A percentile compares a stretch with the other conserved stretches of the same genome.
phyloP scores from a whole-genome alignment of 495 filamentous ascomycete genomes.

The Trichoderma virens region DNA sequence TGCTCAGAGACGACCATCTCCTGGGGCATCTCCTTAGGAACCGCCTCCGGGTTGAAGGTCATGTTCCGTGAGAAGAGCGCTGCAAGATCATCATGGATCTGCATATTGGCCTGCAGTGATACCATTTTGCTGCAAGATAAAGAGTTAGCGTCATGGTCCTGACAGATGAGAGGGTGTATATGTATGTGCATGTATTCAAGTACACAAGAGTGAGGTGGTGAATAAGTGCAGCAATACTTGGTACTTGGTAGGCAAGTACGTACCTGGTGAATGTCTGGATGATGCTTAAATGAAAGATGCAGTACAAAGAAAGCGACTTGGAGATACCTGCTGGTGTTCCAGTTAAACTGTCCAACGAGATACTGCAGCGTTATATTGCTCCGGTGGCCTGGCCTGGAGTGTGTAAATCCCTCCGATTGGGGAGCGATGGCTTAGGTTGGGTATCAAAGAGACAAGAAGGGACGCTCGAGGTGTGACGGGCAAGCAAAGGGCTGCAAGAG shows the following conservation, averaged over 20 bases:
- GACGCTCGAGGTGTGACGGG: background rate
- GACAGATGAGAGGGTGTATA: background rate
- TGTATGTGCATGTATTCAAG: constrained; percentile 1
- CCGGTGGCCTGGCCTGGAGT: background rate
- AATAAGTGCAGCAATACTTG: no score
- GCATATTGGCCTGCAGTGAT: constrained; percentile 33
- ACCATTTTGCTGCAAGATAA: constrained; percentile 20
- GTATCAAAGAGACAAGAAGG: background rate
- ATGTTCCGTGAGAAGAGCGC: constrained; percentile 61
- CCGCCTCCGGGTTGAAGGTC: constrained; percentile 38
- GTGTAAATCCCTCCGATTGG: background rate
- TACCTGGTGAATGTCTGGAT: background rate
- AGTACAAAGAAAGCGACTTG: constrained; percentile 1
- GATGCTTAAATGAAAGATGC: background rate
- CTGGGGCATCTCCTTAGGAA: constrained; percentile 13
- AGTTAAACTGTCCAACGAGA: background rate
- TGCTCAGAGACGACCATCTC: constrained; percentile 13
- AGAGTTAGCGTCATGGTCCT: background rate
- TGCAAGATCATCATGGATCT: constrained; percentile 57
- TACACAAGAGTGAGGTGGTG: background rate
- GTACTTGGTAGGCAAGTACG: background rate
- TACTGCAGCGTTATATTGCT: background rate
- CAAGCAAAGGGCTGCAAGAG: background rate
- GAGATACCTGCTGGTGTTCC: background rate
- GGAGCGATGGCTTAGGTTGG: background rate